phyloP scores from a whole-genome alignment of 768 basidiomycete genomes.

The Trametes cingulata region DNA sequence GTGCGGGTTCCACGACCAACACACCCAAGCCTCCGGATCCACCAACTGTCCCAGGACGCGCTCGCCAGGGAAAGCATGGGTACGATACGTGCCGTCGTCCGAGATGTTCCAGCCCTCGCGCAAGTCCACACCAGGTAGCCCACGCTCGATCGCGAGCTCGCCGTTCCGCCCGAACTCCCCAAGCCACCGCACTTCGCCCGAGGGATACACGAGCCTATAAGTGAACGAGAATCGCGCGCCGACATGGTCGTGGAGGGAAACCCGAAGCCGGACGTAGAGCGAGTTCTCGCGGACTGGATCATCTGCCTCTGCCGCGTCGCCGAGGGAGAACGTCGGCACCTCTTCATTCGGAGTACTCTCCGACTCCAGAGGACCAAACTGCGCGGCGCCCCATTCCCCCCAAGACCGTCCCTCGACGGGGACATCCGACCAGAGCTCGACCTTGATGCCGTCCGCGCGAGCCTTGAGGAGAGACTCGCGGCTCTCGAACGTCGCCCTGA shows the following conservation, averaged over 20 bases:
- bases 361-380: constrained; percentile 20
- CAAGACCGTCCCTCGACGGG: constrained; percentile 21
- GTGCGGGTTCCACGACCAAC: constrained; percentile 19
- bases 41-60: constrained; percentile 19
- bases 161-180: constrained; percentile 29
- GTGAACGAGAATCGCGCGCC: constrained; percentile 28
- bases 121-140: constrained; percentile 19
- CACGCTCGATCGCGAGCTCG: constrained; percentile 23
- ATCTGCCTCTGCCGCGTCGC: background rate
- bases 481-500: constrained; percentile 28
- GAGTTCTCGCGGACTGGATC: constrained; percentile 1
- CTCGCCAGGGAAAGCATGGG: constrained; percentile 1
- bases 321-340: constrained; percentile 8
- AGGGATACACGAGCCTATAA: constrained; percentile 30
- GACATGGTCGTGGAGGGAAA: constrained; percentile 12
- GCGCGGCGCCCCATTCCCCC: constrained; percentile 30
- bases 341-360: background rate
- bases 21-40: constrained; percentile 19
- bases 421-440: constrained; percentile 35
- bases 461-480: constrained; percentile 24
- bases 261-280: constrained; percentile 21
- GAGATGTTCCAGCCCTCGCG: constrained; percentile 19
- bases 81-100: constrained; percentile 12
- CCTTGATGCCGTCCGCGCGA: constrained; percentile 21
- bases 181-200: constrained; percentile 29